Percentiles rank a stretch among this genome's conserved stretches.
Evolutionary conservation across 257 asterid genomes (phyloP).

Genomic region (Fraxinus anomala): DNA sequence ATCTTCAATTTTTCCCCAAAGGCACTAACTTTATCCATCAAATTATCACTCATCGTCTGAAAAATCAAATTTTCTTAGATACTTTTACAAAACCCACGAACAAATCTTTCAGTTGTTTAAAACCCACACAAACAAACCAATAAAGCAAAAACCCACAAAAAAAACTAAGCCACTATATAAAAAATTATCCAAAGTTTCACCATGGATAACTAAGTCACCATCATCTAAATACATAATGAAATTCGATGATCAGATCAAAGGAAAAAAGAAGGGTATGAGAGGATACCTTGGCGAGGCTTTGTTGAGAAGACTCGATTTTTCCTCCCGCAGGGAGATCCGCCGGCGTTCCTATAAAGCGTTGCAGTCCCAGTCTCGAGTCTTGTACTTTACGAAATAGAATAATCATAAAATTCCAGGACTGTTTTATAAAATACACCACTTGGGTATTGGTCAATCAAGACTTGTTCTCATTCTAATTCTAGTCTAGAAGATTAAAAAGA

Average conservation of each 20-base stretch:
- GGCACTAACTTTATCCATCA: constrained; percentile 93
- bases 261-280: neutral
- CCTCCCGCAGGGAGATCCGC: neutral
- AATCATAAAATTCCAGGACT: neutral
- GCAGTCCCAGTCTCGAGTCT: neutral
- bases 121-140: neutral
- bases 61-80: constrained; percentile 1
- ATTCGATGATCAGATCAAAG: neutral
- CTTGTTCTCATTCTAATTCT: too few relatives aligned
- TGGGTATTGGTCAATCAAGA: too few relatives aligned
- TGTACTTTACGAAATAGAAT: neutral
- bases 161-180: neutral
- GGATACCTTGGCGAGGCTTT: neutral
- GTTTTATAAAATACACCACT: neutral
- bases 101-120: neutral
- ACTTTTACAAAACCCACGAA: neutral
- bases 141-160: neutral
- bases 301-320: neutral
- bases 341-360: neutral
- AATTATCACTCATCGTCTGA: constrained; percentile 82
- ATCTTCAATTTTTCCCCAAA: constrained; percentile 91
- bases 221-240: neutral
- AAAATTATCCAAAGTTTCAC: neutral
- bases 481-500: too few relatives aligned
- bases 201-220: neutral